Evolutionary conservation across 306 rosid genomes (phyloP).

Genomic region (Psophocarpus tetragonolobus): DNA sequence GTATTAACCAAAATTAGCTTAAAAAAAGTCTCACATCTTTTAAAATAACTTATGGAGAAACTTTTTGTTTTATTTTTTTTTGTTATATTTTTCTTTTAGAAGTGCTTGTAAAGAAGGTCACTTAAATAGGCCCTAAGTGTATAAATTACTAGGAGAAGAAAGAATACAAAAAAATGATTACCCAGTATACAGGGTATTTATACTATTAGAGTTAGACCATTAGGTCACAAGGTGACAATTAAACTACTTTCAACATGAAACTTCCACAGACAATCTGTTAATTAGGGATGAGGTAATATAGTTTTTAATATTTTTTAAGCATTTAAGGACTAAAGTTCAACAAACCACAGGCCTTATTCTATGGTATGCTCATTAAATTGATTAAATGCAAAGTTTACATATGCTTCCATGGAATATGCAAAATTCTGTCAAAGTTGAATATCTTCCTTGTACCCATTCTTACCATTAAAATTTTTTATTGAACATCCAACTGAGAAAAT

Average conservation of each 20-base stretch:
- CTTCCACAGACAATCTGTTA: not conserved
- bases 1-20: no score
- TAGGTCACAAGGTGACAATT: not conserved
- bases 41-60: no score
- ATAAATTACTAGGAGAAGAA: not conserved
- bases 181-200: not conserved
- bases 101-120: no score
- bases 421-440: not conserved
- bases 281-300: not conserved
- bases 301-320: not conserved
- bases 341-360: not conserved
- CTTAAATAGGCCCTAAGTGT: no score
- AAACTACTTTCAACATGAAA: conserved; percentile 14
- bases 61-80: no score
- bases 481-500: not conserved
- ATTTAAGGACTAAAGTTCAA: conserved; percentile 21
- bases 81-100: no score
- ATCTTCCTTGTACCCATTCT: not conserved
- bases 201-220: not conserved
- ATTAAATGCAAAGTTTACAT: not conserved
- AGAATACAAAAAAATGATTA: not conserved
- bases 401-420: not conserved
- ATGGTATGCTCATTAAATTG: not conserved
- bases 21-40: no score
- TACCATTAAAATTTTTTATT: not conserved